These are phyloP conservation scores for Daldinia childiae DNA, from an alignment of 495 filamentous ascomycete species.

Conservation along the genomic window DNA sequence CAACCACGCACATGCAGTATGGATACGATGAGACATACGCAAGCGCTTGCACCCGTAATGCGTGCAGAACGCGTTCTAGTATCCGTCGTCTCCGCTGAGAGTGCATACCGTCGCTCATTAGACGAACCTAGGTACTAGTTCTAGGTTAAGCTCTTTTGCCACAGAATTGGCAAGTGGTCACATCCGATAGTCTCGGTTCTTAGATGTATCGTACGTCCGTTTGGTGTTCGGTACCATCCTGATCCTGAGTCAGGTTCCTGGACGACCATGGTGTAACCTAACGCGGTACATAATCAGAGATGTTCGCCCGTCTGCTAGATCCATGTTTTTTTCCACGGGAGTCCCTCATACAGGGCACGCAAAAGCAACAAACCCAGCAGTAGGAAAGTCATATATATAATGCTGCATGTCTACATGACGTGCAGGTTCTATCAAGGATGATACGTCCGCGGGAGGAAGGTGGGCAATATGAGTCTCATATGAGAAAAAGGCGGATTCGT, in stretches of 20 bases:
- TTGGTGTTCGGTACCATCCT: slow-evolving; percentile 22
- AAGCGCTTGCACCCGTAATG: slow-evolving; percentile 39
- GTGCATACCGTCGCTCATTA: slow-evolving; percentile 7
- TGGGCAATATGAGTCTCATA: slow-evolving; percentile 15
- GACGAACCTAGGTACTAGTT: slow-evolving; percentile 8
- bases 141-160: slow-evolving; percentile 16
- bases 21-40: slow-evolving; percentile 45
- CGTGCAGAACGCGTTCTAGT: slow-evolving; percentile 38
- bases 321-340: slow-evolving; percentile 10
- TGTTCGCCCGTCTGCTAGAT: slow-evolving; percentile 15
- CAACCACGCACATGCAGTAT: slow-evolving; percentile 40
- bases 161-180: slow-evolving; percentile 22
- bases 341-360: neutral
- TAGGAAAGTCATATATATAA: slow-evolving; percentile 9
- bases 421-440: slow-evolving; percentile 27
- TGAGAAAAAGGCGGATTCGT: slow-evolving; percentile 21
- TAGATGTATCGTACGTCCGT: slow-evolving; percentile 25
- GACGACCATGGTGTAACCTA: slow-evolving; percentile 9
- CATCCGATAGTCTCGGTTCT: slow-evolving; percentile 31
- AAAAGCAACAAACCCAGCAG: neutral
- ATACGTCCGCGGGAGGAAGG: slow-evolving; percentile 29
- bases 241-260: slow-evolving; percentile 7
- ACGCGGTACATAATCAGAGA: slow-evolving; percentile 10
- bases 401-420: slow-evolving; percentile 28
- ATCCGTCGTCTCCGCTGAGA: slow-evolving; percentile 21